Conservation (phyloP, 805 yeast species). For the Barnettozyma californica region DNA sequence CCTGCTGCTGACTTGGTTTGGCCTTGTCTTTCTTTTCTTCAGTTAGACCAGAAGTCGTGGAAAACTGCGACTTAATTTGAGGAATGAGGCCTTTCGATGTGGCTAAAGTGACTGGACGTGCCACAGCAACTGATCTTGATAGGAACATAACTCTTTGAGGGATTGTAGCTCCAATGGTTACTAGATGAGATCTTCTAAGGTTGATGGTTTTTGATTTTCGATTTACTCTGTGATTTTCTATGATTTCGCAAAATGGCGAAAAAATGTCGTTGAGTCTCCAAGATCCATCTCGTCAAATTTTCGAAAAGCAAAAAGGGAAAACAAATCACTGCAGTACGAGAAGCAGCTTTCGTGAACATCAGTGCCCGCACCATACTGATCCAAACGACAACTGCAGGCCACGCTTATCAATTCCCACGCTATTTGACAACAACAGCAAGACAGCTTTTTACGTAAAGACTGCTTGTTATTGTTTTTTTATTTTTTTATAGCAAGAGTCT, state of each 20-base stretch:
- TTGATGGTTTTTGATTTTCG: too few species aligned
- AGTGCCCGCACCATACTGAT: neutral
- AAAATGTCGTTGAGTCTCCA: too few species aligned
- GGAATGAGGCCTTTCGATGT: neutral
- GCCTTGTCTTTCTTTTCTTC: slow-evolving; percentile 10
- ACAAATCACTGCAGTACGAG: neutral
- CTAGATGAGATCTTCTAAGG: neutral
- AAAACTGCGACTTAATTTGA: neutral
- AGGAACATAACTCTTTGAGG: neutral
- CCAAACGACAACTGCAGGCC: neutral
- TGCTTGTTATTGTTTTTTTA: too few species aligned
- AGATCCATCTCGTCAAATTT: too few species aligned
- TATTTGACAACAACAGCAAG: too few species aligned
- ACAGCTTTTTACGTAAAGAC: too few species aligned
- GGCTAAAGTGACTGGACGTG: neutral
- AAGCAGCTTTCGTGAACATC: neutral
- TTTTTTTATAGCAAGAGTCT: too few species aligned
- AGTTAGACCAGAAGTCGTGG: slow-evolving; percentile 4
- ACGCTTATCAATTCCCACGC: neutral
- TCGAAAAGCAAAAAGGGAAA: neutral
- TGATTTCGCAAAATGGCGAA: too few species aligned
- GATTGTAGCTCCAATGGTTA: neutral
- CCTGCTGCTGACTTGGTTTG: slow-evolving; percentile 17
- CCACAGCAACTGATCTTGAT: neutral
- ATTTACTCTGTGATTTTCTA: too few species aligned